A percentile compares a stretch with the other conserved stretches of the same genome.
Conservation (phyloP, 768 basidiomycete genomes). For the Trametes punicea region DNA sequence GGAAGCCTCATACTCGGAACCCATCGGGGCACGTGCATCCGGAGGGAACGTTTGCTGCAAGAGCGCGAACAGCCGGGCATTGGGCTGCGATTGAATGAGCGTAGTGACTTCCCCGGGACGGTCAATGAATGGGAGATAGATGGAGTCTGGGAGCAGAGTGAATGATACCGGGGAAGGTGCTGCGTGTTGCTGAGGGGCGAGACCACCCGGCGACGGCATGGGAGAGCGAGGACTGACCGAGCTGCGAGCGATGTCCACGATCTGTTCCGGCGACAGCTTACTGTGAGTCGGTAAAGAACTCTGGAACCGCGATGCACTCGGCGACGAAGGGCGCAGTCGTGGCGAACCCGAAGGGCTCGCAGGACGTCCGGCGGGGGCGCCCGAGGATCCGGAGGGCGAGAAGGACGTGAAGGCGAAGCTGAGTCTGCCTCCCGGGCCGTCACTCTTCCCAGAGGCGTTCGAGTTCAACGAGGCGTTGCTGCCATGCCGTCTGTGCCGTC, state of each 20-base stretch:
- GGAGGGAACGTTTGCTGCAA: conserved; percentile 66
- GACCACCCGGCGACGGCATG: conserved; percentile 30
- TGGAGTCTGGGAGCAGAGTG: conserved; percentile 70
- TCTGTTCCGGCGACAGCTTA: conserved; percentile 66
- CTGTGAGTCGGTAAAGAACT: conserved; percentile 34
- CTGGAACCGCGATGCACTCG: conserved; percentile 41
- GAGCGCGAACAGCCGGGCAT: conserved; percentile 67
- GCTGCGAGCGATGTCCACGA: conserved; percentile 68
- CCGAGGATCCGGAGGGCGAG: conserved; percentile 28
- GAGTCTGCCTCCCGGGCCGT: conserved; percentile 35
- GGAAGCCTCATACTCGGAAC: conserved; percentile 25
- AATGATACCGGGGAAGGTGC: conserved; percentile 52
- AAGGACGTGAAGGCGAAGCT: conserved; percentile 72
- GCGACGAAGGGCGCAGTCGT: conserved; percentile 40
- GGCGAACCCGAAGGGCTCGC: conserved; percentile 33
- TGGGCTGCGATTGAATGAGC: conserved; percentile 63
- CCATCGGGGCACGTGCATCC: conserved; percentile 27
- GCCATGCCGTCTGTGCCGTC: conserved; percentile 31
- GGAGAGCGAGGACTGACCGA: conserved; percentile 45
- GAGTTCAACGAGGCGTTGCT: conserved; percentile 32
- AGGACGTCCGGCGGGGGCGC: conserved; percentile 16
- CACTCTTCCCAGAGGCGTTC: conserved; percentile 25
- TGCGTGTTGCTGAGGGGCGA: conserved; percentile 24
- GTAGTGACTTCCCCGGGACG: conserved; percentile 71
- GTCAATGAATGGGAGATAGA: conserved; percentile 85